Conservation (phyloP, 2,329 filamentous ascomycete species). For the Corinectria fuckeliana region DNA sequence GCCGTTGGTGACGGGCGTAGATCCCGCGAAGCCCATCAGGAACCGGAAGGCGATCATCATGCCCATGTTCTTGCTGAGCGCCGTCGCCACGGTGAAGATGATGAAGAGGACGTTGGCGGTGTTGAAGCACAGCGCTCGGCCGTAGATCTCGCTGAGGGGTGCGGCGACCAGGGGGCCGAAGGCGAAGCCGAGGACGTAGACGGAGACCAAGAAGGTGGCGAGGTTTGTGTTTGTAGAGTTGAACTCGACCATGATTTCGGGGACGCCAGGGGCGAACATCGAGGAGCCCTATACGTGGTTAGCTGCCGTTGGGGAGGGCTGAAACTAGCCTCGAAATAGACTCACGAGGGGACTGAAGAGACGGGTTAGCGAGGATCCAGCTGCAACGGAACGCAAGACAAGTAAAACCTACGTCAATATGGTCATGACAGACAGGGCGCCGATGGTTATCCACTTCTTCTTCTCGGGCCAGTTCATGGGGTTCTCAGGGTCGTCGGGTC, state of each 20-base stretch:
- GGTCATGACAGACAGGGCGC: slow-evolving; percentile 41
- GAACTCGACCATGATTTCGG: slow-evolving; percentile 54
- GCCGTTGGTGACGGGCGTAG: slow-evolving; percentile 70
- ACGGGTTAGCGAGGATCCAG: slow-evolving; percentile 9
- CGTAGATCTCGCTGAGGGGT: slow-evolving; percentile 68
- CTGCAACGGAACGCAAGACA: not conserved
- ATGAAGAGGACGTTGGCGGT: slow-evolving; percentile 59
- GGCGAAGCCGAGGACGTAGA: slow-evolving; percentile 57
- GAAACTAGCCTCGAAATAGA: not conserved
- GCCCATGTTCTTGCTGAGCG: slow-evolving; percentile 66
- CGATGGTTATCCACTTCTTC: slow-evolving; percentile 47
- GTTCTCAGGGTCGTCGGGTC: slow-evolving; percentile 58
- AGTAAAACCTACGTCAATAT: slow-evolving; percentile 33
- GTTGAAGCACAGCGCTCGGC: slow-evolving; percentile 50
- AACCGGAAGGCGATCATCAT: slow-evolving; percentile 69
- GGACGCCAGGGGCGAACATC: slow-evolving; percentile 48
- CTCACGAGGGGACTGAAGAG: slow-evolving; percentile 32
- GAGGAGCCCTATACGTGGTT: slow-evolving; percentile 34
- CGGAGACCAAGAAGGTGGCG: slow-evolving; percentile 51
- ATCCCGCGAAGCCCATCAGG: slow-evolving; percentile 65
- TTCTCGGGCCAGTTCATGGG: slow-evolving; percentile 69
- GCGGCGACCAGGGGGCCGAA: slow-evolving; percentile 69
- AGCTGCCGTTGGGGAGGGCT: not conserved
- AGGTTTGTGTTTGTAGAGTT: slow-evolving; percentile 45
- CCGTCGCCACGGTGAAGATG: slow-evolving; percentile 52